A percentile compares a stretch with the other conserved stretches of the same genome.
These are phyloP conservation scores for Syzygium aqueum DNA, from an alignment of 345 rosid genomes.

Conservation along the genomic window DNA sequence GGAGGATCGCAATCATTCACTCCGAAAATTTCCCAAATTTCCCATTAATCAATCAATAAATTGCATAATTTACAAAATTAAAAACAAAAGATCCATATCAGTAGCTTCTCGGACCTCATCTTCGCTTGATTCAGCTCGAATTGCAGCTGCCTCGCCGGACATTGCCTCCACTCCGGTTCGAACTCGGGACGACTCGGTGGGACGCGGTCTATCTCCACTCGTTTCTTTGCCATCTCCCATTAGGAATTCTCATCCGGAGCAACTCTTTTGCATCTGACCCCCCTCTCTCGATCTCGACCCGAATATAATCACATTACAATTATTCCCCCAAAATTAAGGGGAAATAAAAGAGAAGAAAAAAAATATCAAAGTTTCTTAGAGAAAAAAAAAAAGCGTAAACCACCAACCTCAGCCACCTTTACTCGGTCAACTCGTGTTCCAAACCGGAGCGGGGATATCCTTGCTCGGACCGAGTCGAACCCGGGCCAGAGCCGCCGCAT, in stretches of 20 bases:
- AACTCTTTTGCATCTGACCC: not conserved
- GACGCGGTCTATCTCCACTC: not conserved
- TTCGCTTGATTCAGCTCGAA: not conserved
- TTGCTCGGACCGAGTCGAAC: not conserved
- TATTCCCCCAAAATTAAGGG: not conserved
- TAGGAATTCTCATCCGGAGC: slow-evolving; percentile 16
- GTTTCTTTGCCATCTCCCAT: slow-evolving; percentile 59
- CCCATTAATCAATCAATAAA: slow-evolving; percentile 9
- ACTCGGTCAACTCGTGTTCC: no score
- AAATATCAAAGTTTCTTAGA: not conserved
- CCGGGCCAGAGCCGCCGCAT: not conserved
- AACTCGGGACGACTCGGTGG: slow-evolving; percentile 73
- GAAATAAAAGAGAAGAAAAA: not conserved
- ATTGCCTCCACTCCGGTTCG: slow-evolving; percentile 23
- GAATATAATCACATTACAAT: not conserved
- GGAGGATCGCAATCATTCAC: not conserved
- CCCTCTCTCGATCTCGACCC: not conserved
- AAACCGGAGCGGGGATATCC: not conserved
- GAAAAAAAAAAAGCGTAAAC: not conserved
- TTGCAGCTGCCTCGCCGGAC: not conserved
- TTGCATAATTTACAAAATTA: not conserved
- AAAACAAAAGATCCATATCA: not conserved
- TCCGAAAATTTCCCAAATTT: not conserved
- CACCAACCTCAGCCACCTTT: not conserved
- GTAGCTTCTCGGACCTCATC: slow-evolving; percentile 1